Percentiles rank a stretch among this genome's conserved stretches.
Conservation (phyloP, 192 early-diverging fungal species). For the Thamnidium elegans region DNA sequence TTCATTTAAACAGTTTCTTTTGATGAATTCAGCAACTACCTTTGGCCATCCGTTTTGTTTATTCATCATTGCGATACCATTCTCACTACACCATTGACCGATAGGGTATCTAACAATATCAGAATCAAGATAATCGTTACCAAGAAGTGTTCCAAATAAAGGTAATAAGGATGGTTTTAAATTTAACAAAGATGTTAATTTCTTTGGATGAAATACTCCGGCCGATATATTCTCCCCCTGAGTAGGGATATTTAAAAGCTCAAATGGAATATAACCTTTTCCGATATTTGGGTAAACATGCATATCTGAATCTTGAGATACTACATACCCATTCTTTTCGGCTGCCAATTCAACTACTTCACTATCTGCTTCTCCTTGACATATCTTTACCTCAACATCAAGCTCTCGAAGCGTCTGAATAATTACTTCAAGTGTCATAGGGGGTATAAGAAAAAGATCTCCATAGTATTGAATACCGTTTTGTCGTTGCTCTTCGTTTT, state of each 20-base stretch:
- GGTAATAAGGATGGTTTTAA: constrained; percentile 36
- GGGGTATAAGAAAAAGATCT: constrained; percentile 45
- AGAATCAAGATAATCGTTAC: constrained; percentile 47
- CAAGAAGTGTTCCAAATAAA: constrained; percentile 46
- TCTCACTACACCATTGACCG: not conserved
- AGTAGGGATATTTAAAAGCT: constrained; percentile 31
- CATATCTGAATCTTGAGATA: constrained; percentile 53
- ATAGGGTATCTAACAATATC: constrained; percentile 21
- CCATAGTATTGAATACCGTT: constrained; percentile 24
- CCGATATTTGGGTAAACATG: constrained; percentile 43
- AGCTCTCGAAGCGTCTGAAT: constrained; percentile 39
- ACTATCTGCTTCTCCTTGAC: constrained; percentile 48
- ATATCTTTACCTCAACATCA: constrained; percentile 36
- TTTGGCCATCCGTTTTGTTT: constrained; percentile 14
- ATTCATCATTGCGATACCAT: constrained; percentile 9
- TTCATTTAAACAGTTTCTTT: not conserved
- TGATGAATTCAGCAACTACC: constrained; percentile 17
- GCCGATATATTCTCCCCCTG: constrained; percentile 28
- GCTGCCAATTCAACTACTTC: constrained; percentile 38
- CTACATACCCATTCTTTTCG: constrained; percentile 41
- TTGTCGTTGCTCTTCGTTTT: not conserved
- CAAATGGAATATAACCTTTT: constrained; percentile 49
- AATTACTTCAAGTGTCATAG: constrained; percentile 43
- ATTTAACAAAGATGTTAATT: constrained; percentile 35
- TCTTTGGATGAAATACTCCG: constrained; percentile 36